A percentile compares a stretch with the other conserved stretches of the same genome.
Evolutionary conservation across 2,329 filamentous ascomycete species (phyloP).

Genomic region (Sclerotinia borealis): DNA sequence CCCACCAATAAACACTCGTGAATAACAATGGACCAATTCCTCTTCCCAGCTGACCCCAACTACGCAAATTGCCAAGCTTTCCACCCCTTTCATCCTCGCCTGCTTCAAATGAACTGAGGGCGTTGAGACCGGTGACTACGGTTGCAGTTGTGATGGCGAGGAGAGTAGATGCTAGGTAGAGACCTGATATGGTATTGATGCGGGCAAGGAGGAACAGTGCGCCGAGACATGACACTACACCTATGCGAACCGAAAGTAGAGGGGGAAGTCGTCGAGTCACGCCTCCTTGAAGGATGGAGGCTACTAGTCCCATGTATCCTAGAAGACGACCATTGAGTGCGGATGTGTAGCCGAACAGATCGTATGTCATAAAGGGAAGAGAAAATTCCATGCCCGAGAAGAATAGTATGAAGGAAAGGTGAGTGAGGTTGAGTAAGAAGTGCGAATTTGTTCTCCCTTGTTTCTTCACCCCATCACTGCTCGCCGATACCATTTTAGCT

Average conservation of each 20-base stretch:
- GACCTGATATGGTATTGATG: slow-evolving; percentile 57
- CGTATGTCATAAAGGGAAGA: slow-evolving; percentile 94
- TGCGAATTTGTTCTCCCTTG: slow-evolving; percentile 66
- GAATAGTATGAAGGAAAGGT: slow-evolving; percentile 89
- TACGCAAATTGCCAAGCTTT: slow-evolving; percentile 77
- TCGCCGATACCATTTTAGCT: slow-evolving; percentile 25
- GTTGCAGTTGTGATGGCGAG: slow-evolving; percentile 89
- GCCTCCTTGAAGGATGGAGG: slow-evolving; percentile 88
- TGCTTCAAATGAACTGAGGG: slow-evolving; percentile 86
- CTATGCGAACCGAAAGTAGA: slow-evolving; percentile 70
- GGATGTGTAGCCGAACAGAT: slow-evolving; percentile 78
- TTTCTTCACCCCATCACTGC: slow-evolving; percentile 21
- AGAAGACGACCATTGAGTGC: slow-evolving; percentile 78
- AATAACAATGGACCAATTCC: slow-evolving; percentile 85
- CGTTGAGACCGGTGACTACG: slow-evolving; percentile 89
- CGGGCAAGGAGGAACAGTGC: slow-evolving; percentile 76
- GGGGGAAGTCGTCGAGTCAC: slow-evolving; percentile 81
- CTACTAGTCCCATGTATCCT: slow-evolving; percentile 85
- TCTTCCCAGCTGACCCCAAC: slow-evolving; percentile 79
- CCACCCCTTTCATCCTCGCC: slow-evolving; percentile 72
- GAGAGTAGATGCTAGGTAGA: slow-evolving; percentile 78
- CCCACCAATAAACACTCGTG: slow-evolving; percentile 98
- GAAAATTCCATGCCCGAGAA: slow-evolving; percentile 99
- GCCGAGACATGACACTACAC: slow-evolving; percentile 67
- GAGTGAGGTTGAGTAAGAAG: slow-evolving; percentile 71